Percentiles rank a stretch among this genome's conserved stretches.
Conservation (phyloP, 2,329 filamentous ascomycete species). For the Cladosporium sp. region DNA sequence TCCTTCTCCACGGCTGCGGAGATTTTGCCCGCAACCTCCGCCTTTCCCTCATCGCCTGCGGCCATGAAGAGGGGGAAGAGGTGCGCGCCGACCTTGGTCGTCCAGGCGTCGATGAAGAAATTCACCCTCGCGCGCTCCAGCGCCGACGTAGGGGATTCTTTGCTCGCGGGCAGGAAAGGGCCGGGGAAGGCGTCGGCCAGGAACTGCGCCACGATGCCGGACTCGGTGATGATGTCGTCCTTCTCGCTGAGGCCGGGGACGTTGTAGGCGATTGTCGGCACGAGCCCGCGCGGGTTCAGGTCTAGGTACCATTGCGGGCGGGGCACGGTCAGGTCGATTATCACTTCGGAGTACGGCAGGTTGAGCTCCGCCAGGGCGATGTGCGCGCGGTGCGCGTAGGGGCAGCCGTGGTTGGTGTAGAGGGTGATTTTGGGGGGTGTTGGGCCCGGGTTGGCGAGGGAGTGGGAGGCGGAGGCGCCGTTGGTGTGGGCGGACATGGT, state of each 20-base stretch:
- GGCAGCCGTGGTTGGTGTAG: conserved; percentile 68
- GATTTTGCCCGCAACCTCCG: conserved; percentile 48
- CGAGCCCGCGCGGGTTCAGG: conserved; percentile 74
- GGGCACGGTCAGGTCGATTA: conserved; percentile 68
- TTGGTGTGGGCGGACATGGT: no score
- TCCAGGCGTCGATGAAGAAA: conserved; percentile 70
- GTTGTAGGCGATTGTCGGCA: conserved; percentile 65
- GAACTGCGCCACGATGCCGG: conserved; percentile 68
- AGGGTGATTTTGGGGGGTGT: conserved; percentile 53
- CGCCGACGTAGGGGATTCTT: conserved; percentile 49
- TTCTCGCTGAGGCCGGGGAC: conserved; percentile 39
- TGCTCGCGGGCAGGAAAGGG: conserved; percentile 57
- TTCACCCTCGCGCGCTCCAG: conserved; percentile 62
- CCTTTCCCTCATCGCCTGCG: conserved; percentile 47
- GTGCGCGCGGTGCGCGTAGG: conserved; percentile 67
- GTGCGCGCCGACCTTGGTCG: conserved; percentile 53
- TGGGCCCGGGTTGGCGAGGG: no score
- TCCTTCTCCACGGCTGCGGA: conserved; percentile 61
- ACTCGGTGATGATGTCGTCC: no score
- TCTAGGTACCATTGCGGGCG: conserved; percentile 65
- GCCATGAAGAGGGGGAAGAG: conserved; percentile 47
- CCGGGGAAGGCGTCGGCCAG: conserved; percentile 65
- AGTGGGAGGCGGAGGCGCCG: no score
- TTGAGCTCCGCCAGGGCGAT: conserved; percentile 29
- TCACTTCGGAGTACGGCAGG: conserved; percentile 29